A percentile compares a stretch with the other conserved stretches of the same genome.
Evolutionary conservation across 768 basidiomycete species (phyloP).

Genomic region (Tylopilus sp.): DNA sequence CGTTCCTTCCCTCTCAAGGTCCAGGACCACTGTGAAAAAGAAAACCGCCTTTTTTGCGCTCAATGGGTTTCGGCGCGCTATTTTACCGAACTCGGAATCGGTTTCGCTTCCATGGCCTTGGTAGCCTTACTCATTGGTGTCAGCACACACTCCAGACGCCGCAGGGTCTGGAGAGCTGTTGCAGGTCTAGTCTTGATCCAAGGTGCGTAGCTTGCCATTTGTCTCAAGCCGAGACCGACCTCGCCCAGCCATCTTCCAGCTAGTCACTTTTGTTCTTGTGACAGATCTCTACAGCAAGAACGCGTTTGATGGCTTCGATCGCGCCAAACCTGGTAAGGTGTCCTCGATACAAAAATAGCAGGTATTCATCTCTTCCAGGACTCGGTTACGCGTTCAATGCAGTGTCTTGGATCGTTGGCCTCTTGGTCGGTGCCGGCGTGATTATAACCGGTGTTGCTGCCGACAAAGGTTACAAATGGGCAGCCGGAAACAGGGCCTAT

Average conservation of each 20-base stretch:
- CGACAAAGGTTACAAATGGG: conserved; percentile 55
- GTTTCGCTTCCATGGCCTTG: conserved; percentile 59
- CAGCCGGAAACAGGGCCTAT: conserved; percentile 73
- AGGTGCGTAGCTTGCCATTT: conserved; percentile 33
- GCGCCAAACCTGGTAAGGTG: conserved; percentile 56
- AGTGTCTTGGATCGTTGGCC: conserved; percentile 56
- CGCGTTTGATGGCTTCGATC: conserved; percentile 47
- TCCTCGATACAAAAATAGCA: not conserved
- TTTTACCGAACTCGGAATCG: conserved; percentile 57
- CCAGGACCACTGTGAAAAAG: conserved; percentile 43
- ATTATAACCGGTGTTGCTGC: conserved; percentile 58
- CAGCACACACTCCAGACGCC: conserved; percentile 67
- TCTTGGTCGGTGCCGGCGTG: conserved; percentile 51
- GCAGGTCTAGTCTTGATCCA: conserved; percentile 62
- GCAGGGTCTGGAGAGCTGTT: conserved; percentile 74
- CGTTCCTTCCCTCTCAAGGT: conserved; percentile 61
- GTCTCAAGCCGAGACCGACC: not conserved
- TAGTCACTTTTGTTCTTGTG: conserved; percentile 60
- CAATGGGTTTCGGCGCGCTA: conserved; percentile 73
- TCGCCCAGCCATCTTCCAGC: conserved; percentile 50
- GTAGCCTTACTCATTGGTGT: conserved; percentile 62
- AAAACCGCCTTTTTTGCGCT: conserved; percentile 58
- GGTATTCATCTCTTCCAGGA: conserved; percentile 38
- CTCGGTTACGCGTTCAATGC: conserved; percentile 56
- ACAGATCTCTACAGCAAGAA: conserved; percentile 54